Evolutionary conservation across 2,329 filamentous ascomycete species (phyloP), one percentile per base, ranked within the genome.

Genomic region (Diatrype stigma): DNA sequence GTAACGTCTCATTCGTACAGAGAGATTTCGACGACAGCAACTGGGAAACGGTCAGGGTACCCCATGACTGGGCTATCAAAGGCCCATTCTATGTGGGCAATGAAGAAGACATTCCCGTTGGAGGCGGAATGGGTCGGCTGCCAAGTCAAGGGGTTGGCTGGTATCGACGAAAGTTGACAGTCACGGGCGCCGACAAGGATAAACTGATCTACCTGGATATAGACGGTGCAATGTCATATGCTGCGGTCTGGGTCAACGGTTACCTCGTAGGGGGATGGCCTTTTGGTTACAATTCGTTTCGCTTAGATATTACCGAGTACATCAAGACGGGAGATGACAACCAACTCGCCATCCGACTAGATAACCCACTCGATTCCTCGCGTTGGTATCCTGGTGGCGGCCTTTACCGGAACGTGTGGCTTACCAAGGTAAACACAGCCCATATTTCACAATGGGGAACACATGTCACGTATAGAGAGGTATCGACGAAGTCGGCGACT

Each of bases 381-480:
- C 68, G 76, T 1, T 79, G 74, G 74, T 79, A 79, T 51, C 75
- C 76, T 7, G 76, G 76, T 22, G 76, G 63, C 12, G 76, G 76
- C 1, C 63, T 79, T 10, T 79, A 79, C 57, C 70, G 75, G 1
- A 77, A 78, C 49, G 67, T 79, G 4, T 80, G 76, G 76, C 66
- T 80, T 16, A 70, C 71, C 26, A 77, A 73, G 51, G 70, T 71
- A 14, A 58, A 70, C 28, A 57, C 68, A 1, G 63, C 67, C 0
- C 76, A 77, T 49, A 70, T 80, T 3, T 71, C 61, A 6, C 72
- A 79, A 45, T 75, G 63, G 45, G 77, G 77, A 2, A 78, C 74
- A 0, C 72, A 66, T 42, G 63, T 79, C 49, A 75, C 70, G 1
- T 70, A 75, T 5, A 67, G 58, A 14, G 56, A 65, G 6, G 69